Conservation (phyloP, 164 flowering plant genomes). For the Houttuynia cordata region DNA sequence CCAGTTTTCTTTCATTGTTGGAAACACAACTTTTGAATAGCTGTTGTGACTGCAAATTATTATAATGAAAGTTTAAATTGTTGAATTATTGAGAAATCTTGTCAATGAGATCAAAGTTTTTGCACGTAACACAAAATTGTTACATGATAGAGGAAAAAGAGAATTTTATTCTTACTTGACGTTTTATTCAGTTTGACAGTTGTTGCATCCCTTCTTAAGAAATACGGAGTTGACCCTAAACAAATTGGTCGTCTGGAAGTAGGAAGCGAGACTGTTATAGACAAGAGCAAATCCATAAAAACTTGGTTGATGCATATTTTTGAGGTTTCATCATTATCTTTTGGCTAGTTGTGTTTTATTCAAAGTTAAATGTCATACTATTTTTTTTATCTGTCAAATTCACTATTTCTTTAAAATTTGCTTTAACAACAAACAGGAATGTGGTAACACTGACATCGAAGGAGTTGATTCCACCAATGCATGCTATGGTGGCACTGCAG, state of each 20-base stretch:
- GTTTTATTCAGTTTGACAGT: constrained; percentile 63
- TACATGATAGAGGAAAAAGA: neutral
- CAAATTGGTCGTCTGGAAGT: constrained; percentile 97
- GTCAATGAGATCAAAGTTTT: neutral
- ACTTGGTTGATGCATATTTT: constrained; percentile 95
- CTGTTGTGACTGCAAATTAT: too few relatives aligned
- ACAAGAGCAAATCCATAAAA: constrained; percentile 99
- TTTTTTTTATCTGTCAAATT: neutral
- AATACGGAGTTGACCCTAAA: constrained; percentile 71
- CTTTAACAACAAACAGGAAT: constrained; percentile 36
- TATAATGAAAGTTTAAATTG: too few relatives aligned
- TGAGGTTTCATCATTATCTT: constrained; percentile 47
- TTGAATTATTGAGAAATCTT: too few relatives aligned
- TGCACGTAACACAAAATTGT: too few relatives aligned
- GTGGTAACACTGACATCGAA: constrained; percentile 92
- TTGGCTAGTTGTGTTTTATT: neutral
- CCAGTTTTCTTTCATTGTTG: too few relatives aligned
- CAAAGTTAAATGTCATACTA: too few relatives aligned
- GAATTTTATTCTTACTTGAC: neutral
- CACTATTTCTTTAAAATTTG: neutral
- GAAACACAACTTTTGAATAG: too few relatives aligned
- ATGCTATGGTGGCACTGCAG: constrained; percentile 99
- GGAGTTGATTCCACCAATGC: constrained; percentile 99
- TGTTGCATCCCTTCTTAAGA: constrained; percentile 79
- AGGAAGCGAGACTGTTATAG: constrained; percentile 97